Evolutionary conservation across 495 filamentous ascomycete genomes (phyloP), one percentile per base, ranked within the genome.

Genomic region (Penicillium cosmopolitanum): DNA sequence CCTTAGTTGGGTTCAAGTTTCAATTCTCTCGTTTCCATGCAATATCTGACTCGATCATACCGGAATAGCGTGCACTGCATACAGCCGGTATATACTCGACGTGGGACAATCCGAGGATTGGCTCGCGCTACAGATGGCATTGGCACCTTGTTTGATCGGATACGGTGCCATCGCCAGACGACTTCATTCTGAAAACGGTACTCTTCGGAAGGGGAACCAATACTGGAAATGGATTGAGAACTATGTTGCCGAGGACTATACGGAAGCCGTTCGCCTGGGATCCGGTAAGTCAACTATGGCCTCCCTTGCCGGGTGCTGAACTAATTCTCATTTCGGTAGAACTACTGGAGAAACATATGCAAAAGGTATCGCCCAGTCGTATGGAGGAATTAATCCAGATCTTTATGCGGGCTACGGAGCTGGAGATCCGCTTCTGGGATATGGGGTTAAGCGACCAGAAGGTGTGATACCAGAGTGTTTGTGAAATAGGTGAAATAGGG

Each of bases 161-260:
- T 97, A 97, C 67, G 87, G 85, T n/a, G 81, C 79, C 12, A 89
- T 94, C 63, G 93, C 87, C 8, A 77, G 78, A 51, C 80, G 88
- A 55, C 79, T 96, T 1, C 77, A 86, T 61, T 73, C 75, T 11
- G 82, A 88, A 55, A 68, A 76, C 16, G 57, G 55, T 1, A 73
- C 71, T n/a, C 83, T 85, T 3, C 83, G 84, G 52, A 80, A 88
- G 47, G 87, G 83, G 2, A 96, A 96, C 69, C 76, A 74, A n/a
- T 97, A 93, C 75, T 93, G 87, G 87, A 83, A 87, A 51, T 97
- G 93, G 93, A 90, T 97, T 48, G 74, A 91, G 69, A 94, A 89
- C 60, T 96, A 96, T 72, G 84, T 88, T 12, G 87, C 85, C 5
- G 86, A 90, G 15, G 90, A 95, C 68, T 96, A 93, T 62, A 70